A percentile compares a stretch with the other conserved stretches of the same genome.
These are phyloP conservation scores for Fonsecaea erecta DNA, from an alignment of 2,329 filamentous ascomycete genomes.

Conservation along the genomic window DNA sequence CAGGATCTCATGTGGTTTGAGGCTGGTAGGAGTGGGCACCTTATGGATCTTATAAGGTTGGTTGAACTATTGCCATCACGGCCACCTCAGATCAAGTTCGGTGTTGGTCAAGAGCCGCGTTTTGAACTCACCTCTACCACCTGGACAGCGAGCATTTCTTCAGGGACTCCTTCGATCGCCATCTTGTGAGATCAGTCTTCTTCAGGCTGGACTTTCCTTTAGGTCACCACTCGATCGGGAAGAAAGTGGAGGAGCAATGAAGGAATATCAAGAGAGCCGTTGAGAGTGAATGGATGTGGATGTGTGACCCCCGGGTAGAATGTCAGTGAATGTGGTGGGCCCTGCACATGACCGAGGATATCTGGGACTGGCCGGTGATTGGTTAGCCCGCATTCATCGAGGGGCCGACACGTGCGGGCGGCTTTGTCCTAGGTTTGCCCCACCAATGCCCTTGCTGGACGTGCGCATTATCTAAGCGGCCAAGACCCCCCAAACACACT, in stretches of 20 bases:
- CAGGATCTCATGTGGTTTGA: conserved; percentile 60
- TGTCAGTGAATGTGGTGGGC: not conserved
- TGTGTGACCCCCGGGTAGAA: no score
- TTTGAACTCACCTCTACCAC: conserved; percentile 32
- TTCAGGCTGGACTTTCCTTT: not conserved
- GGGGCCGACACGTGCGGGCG: no score
- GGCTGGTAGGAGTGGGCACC: conserved; percentile 54
- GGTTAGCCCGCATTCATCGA: not conserved
- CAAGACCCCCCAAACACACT: not conserved
- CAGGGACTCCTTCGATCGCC: conserved; percentile 33
- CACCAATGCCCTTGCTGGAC: not conserved
- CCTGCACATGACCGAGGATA: not conserved
- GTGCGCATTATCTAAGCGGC: not conserved
- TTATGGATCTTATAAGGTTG: conserved; percentile 60
- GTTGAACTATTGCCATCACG: conserved; percentile 42
- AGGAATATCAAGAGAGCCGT: not conserved
- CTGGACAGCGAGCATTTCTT: conserved; percentile 36
- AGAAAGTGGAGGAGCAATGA: not conserved
- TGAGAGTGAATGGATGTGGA: no score
- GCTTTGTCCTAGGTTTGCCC: no score
- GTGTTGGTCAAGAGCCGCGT: not conserved
- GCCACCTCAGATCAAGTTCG: not conserved
- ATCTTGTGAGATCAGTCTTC: conserved; percentile 14
- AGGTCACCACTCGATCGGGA: not conserved
- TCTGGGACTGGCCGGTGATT: not conserved